Percentiles rank a stretch among this genome's conserved stretches.
Conservation (phyloP, 148 eudicot genomes). For the Arbutus unedo region DNA sequence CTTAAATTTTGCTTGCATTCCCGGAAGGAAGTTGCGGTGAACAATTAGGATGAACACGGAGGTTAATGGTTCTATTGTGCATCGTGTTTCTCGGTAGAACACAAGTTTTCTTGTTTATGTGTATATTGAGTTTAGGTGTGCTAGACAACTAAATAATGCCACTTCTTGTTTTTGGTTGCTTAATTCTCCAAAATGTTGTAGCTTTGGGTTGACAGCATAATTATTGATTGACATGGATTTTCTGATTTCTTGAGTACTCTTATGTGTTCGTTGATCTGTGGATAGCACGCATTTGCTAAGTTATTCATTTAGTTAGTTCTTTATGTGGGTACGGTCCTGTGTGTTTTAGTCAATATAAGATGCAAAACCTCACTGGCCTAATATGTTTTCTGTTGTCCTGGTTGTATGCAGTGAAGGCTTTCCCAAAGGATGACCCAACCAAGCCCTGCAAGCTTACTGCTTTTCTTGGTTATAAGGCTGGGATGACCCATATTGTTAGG, state of each 20-base stretch:
- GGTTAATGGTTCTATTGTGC: not conserved
- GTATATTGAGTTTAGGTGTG: not conserved
- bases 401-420: constrained; percentile 60
- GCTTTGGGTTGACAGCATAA: not conserved
- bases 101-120: not conserved
- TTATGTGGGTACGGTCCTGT: not conserved
- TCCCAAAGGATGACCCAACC: constrained; percentile 75
- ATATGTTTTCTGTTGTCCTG: not conserved
- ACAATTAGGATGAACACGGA: not conserved
- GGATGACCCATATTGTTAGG: constrained; percentile 81
- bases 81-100: not conserved
- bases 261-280: not conserved
- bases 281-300: not conserved
- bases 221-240: not conserved
- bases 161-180: not conserved
- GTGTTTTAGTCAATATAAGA: not conserved
- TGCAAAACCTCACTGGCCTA: not conserved
- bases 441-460: constrained; percentile 69
- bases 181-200: not conserved
- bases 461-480: constrained; percentile 81
- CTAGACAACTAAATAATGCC: not conserved
- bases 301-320: not conserved
- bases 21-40: not conserved
- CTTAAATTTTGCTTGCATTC: not conserved
- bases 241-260: not conserved